phyloP scores from a whole-genome alignment of 2,329 filamentous ascomycete genomes.

The Fusarium acutatum region DNA sequence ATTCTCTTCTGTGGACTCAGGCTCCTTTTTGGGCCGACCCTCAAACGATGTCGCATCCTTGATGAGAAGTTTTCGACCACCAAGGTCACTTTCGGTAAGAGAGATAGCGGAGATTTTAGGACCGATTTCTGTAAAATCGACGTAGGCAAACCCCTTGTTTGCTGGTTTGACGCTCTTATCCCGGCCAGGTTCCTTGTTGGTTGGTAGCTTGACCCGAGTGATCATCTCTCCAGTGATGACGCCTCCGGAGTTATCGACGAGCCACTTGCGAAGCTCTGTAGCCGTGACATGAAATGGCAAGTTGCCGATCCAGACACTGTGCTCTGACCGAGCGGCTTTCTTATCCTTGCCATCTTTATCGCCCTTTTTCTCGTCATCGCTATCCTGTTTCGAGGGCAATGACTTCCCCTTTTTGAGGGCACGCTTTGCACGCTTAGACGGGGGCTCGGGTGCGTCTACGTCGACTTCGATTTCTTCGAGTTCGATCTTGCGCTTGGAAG shows the following conservation, averaged over 20 bases:
- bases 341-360: conserved; percentile 51
- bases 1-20: conserved; percentile 44
- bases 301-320: conserved; percentile 97
- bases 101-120: conserved; percentile 80
- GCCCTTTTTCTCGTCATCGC: conserved; percentile 47
- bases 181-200: conserved; percentile 58
- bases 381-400: conserved; percentile 53
- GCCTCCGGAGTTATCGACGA: conserved; percentile 76
- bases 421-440: conserved; percentile 92
- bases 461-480: conserved; percentile 87
- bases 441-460: conserved; percentile 86
- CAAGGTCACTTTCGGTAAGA: conserved; percentile 83
- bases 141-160: conserved; percentile 97
- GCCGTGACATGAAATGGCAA: conserved; percentile 84
- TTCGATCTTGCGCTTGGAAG: conserved; percentile 73
- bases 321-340: conserved; percentile 71
- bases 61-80: conserved; percentile 84
- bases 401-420: conserved; percentile 85
- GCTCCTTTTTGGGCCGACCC: conserved; percentile 79
- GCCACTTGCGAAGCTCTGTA: conserved; percentile 78
- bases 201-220: conserved; percentile 84
- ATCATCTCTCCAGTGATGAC: conserved; percentile 74
- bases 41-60: conserved; percentile 92
- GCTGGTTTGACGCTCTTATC: conserved; percentile 45
- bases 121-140: conserved; percentile 82